Evolutionary conservation across 2,329 filamentous ascomycete genomes (phyloP).

Genomic region (Fusarium transvaalense): DNA sequence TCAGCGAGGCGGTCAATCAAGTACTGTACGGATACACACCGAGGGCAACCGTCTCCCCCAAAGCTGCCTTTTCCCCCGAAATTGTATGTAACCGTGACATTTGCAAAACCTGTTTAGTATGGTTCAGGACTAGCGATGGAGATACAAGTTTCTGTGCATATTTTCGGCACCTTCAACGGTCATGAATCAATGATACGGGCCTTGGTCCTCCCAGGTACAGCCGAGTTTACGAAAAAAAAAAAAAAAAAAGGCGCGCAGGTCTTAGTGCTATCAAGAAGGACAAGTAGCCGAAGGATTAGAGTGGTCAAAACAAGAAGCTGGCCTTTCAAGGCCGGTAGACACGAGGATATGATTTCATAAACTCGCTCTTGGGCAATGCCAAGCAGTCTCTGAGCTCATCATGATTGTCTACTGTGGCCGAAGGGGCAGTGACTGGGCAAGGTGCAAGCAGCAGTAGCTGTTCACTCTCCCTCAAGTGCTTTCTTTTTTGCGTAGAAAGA

Average conservation of each 20-base stretch:
- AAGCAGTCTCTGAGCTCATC: constrained; percentile 78
- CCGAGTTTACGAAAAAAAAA: constrained; percentile 75
- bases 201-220: constrained; percentile 78
- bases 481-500: constrained; percentile 88
- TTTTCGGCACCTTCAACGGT: not conserved
- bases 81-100: not conserved
- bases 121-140: not conserved
- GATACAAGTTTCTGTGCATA: not conserved
- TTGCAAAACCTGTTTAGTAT: not conserved
- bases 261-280: constrained; percentile 74
- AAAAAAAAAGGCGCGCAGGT: no score
- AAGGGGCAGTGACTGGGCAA: constrained; percentile 83
- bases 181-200: constrained; percentile 55
- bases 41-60: not conserved
- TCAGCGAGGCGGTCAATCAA: constrained; percentile 4
- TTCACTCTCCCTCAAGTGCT: constrained; percentile 74
- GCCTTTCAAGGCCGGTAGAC: constrained; percentile 78
- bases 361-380: constrained; percentile 70
- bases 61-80: not conserved
- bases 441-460: constrained; percentile 79
- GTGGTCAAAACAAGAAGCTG: constrained; percentile 84
- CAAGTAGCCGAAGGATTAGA: constrained; percentile 76
- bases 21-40: not conserved
- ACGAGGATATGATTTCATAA: constrained; percentile 77
- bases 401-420: constrained; percentile 83